Conservation (phyloP, 805 yeast species). For the Jamesozyma piceae region DNA sequence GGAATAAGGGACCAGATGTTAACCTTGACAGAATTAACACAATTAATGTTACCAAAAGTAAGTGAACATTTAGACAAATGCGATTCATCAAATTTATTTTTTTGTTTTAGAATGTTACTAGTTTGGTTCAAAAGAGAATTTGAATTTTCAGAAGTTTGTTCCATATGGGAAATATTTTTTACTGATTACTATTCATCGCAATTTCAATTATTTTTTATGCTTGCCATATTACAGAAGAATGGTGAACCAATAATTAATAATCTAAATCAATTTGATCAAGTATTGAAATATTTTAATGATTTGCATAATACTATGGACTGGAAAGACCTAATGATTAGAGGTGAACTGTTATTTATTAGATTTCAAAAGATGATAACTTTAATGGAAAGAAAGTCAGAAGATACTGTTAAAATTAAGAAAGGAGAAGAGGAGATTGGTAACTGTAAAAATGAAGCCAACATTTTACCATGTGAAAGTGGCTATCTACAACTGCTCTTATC, state of each 20-base stretch:
- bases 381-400: constrained; percentile 47
- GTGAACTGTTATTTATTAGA: constrained; percentile 72
- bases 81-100: constrained; percentile 82
- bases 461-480: constrained; percentile 14
- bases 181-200: constrained; percentile 83
- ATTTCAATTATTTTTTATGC: constrained; percentile 76
- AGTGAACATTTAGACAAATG: constrained; percentile 78
- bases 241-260: constrained; percentile 68
- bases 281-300: constrained; percentile 86
- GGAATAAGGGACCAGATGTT: constrained; percentile 89
- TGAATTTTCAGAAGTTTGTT: constrained; percentile 61
- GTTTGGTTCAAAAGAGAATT: constrained; percentile 96
- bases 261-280: constrained; percentile 76
- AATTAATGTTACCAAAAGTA: constrained; percentile 78
- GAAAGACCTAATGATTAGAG: constrained; percentile 68
- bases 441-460: too few species aligned
- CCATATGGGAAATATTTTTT: constrained; percentile 89
- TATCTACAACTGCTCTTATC: constrained; percentile 51
- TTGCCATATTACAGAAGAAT: constrained; percentile 83
- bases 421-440: too few species aligned
- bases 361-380: constrained; percentile 73
- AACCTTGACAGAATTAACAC: constrained; percentile 75
- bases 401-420: neutral
- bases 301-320: constrained; percentile 66
- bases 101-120: constrained; percentile 87